Evolutionary conservation across 2,329 filamentous ascomycete genomes (phyloP), one percentile per base, ranked within the genome.

Genomic region (Fusarium sp.): DNA sequence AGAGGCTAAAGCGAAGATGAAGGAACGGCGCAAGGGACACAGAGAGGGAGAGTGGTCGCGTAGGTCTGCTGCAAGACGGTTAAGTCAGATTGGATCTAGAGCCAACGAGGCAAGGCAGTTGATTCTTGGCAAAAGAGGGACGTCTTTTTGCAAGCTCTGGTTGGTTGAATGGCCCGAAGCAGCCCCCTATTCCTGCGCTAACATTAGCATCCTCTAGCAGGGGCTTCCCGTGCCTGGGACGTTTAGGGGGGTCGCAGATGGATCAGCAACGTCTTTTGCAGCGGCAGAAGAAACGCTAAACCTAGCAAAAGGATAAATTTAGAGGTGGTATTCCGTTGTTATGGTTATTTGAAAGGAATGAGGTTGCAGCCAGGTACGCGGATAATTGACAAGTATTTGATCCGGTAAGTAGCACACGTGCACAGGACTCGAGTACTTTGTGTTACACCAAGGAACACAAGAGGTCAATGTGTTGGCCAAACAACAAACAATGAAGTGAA

Each of bases 101-200:
- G 48, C 62, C 35, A 57, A 43, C 25, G 37, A 43, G 41, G 50
- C 48, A 57, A 39, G 61, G 25, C 48, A 32, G 20, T 56, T 41
- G 61, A 64, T 41, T 45, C 59, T 54, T 52, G 34, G 45, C 45
- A 20, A 43, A 34, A 30, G 32, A 52, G 25, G 43, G 48, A 64
- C 48, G 35, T n/a, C 45, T 64, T 56, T 41, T 35, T n/a, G 50
- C 34, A 34, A 27, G 50, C 69, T 35, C 45, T 74, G 68, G 72
- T 74, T 74, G 61, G 72, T 34, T 57, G 56, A 34, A 20, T 34
- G 48, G 35, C 58, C 32, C 14, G 32, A 11, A 39, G 34, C 34
- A 58, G 34, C 56, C 56, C 56, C 43, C 7, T 30, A 20, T 57
- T 37, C 48, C 62, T 56, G 62, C 54, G 41, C 67, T 70, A 71